Conservation (phyloP, 768 basidiomycete genomes). For the Trametes maxima region DNA sequence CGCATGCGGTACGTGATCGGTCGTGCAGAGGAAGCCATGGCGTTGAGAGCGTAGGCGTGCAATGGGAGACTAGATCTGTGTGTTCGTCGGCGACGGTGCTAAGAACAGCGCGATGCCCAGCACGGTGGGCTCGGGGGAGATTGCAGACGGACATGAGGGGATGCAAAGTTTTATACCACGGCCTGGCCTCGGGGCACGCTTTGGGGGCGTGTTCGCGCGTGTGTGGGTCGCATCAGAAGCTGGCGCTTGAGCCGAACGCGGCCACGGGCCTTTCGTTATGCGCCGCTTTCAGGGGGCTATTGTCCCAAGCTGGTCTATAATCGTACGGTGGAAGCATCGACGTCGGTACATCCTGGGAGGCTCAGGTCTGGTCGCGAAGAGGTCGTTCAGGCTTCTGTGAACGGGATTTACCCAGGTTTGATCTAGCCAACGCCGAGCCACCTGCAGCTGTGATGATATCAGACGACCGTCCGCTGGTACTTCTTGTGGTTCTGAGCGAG, state of each 20-base stretch:
- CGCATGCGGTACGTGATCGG: conserved; percentile 18
- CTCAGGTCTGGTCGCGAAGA: no score
- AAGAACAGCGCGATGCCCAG: neutral
- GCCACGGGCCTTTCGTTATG: neutral
- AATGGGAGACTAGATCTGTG: neutral
- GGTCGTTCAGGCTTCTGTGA: no score
- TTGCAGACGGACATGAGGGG: neutral
- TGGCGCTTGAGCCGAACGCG: conserved; percentile 11
- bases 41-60: neutral
- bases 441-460: no score
- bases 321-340: no score
- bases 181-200: conserved; percentile 20
- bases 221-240: conserved; percentile 18
- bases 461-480: no score
- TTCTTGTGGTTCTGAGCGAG: no score
- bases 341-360: no score
- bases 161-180: conserved; percentile 16
- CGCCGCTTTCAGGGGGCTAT: neutral
- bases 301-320: neutral
- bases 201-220: conserved; percentile 20
- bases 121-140: conserved; percentile 12
- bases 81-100: neutral
- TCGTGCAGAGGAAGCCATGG: conserved; percentile 16
- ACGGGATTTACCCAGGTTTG: no score
- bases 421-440: no score